Conservation (phyloP, 495 filamentous ascomycete species). For the Penicillium taxi region DNA sequence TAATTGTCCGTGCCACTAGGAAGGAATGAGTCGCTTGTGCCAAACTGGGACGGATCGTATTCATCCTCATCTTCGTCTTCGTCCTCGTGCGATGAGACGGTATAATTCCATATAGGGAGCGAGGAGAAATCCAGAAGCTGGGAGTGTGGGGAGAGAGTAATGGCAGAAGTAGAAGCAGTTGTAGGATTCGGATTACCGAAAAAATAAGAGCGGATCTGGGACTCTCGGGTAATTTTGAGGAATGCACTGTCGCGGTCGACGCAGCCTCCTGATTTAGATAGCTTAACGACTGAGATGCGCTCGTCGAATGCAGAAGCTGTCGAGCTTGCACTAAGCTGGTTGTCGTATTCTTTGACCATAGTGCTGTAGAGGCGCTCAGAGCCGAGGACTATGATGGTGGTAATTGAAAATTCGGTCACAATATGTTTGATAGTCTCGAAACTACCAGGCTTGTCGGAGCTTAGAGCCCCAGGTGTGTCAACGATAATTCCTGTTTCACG, state of each 20-base stretch:
- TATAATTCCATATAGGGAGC: conserved; percentile 60
- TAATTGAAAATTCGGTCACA: conserved; percentile 80
- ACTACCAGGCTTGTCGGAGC: conserved; percentile 49
- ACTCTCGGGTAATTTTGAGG: conserved; percentile 60
- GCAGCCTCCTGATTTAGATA: conserved; percentile 83
- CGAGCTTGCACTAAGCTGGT: conserved; percentile 49
- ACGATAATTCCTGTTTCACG: conserved; percentile 72
- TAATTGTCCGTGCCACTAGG: conserved; percentile 36
- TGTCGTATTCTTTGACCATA: conserved; percentile 63
- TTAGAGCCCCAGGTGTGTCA: conserved; percentile 69
- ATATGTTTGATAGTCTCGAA: conserved; percentile 76
- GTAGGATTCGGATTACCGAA: conserved; percentile 63
- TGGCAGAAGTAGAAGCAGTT: conserved; percentile 38
- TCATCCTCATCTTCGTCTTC: conserved; percentile 42
- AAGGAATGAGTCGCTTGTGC: conserved; percentile 36
- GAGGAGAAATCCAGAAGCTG: conserved; percentile 68
- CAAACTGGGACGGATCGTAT: conserved; percentile 37
- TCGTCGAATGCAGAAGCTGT: conserved; percentile 45
- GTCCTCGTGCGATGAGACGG: conserved; percentile 33
- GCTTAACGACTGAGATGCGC: conserved; percentile 60
- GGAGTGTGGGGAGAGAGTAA: conserved; percentile 76
- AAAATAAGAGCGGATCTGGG: conserved; percentile 83
- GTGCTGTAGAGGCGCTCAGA: conserved; percentile 75
- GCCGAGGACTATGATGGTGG: conserved; percentile 73
- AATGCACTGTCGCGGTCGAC: conserved; percentile 72